These are phyloP conservation scores for Cornus kousa DNA, from an alignment of 148 eudicot genomes.

Conservation along the genomic window DNA sequence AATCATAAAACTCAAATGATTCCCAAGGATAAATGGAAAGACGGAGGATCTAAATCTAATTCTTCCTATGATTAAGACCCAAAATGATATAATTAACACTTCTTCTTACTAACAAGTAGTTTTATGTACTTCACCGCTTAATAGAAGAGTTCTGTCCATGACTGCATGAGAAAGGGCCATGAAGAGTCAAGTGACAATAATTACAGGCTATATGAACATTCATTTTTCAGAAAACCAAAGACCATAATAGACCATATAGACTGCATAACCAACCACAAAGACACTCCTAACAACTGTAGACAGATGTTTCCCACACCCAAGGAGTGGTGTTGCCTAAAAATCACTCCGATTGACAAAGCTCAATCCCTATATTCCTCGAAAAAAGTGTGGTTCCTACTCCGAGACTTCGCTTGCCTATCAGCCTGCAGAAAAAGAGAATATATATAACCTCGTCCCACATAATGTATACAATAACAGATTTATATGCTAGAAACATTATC, in stretches of 20 bases:
- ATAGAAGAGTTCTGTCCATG: background rate
- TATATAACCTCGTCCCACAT: background rate
- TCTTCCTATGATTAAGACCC: no score
- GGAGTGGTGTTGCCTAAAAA: background rate
- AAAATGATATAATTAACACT: no score
- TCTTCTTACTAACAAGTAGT: background rate
- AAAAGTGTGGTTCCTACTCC: conserved; percentile 23
- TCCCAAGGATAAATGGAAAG: no score
- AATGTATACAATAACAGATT: background rate
- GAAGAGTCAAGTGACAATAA: background rate
- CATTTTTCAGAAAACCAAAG: background rate
- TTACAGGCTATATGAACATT: background rate
- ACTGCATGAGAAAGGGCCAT: background rate
- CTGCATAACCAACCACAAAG: background rate
- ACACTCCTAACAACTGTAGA: background rate
- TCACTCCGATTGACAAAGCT: background rate
- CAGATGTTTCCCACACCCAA: conserved; percentile 2
- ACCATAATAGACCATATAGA: background rate
- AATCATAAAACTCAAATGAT: no score
- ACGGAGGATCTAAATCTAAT: no score
- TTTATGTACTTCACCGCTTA: background rate
- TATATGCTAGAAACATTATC: no score
- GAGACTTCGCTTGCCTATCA: conserved; percentile 24
- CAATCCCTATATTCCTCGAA: conserved; percentile 44
- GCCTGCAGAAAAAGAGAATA: conserved; percentile 28